phyloP scores from a whole-genome alignment of 768 basidiomycete genomes.

The Podaxis sp. region DNA sequence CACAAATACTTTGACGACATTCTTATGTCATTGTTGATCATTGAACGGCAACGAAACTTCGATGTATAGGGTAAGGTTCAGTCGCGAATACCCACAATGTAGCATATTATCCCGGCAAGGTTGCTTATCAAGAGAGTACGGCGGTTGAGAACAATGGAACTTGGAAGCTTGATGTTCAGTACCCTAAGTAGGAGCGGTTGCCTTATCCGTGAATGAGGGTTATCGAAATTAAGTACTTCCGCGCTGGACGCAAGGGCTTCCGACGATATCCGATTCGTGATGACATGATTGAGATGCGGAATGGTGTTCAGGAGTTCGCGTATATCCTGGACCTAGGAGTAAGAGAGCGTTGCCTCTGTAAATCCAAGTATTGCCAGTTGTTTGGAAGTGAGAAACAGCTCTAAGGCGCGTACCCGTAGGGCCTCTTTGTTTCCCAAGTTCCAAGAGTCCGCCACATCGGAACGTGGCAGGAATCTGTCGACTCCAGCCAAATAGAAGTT shows the following conservation, averaged over 20 bases:
- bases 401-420: too few relatives aligned
- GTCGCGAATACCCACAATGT: neutral
- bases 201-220: neutral
- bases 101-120: neutral
- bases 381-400: neutral
- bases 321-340: neutral
- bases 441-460: too few relatives aligned
- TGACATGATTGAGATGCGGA: neutral
- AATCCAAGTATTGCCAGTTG: neutral
- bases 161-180: neutral
- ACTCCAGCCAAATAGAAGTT: too few relatives aligned
- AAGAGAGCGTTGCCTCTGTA: neutral
- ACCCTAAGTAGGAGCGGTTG: neutral
- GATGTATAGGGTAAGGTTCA: neutral
- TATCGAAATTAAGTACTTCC: neutral
- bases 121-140: neutral
- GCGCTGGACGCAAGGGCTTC: neutral
- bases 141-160: too few relatives aligned
- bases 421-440: too few relatives aligned
- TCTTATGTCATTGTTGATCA: conserved; percentile 17
- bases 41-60: neutral
- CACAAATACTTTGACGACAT: conserved; percentile 23
- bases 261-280: neutral
- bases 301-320: neutral
- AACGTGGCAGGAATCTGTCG: too few relatives aligned